These are phyloP conservation scores for Neurospora sp. DNA, from an alignment of 2,329 filamentous ascomycete genomes.

Conservation along the genomic window DNA sequence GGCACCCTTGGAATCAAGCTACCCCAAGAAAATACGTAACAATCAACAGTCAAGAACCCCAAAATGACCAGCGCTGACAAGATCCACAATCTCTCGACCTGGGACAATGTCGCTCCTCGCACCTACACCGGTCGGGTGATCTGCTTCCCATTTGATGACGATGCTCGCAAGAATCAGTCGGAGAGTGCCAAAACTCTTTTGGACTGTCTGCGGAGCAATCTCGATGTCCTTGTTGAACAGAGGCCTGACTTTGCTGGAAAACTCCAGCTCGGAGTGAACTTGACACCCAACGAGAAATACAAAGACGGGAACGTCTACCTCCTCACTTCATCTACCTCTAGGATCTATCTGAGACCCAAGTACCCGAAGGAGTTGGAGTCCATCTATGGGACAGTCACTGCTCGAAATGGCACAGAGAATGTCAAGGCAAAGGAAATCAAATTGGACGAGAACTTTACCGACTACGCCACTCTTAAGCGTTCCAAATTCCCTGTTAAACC, in stretches of 20 bases:
- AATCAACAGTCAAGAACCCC: not conserved
- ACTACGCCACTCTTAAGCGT: conserved; percentile 19
- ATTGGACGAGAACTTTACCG: not conserved
- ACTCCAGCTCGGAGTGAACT: conserved; percentile 14
- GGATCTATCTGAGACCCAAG: not conserved
- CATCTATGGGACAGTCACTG: conserved; percentile 12
- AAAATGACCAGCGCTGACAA: not conserved
- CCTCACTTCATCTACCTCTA: not conserved
- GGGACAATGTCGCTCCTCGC: conserved; percentile 1
- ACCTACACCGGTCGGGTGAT: conserved; percentile 2
- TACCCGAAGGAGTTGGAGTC: conserved; percentile 9
- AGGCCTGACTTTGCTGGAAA: conserved; percentile 22
- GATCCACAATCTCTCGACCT: not conserved
- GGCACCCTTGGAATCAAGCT: not conserved
- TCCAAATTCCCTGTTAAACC: conserved; percentile 22
- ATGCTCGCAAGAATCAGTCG: conserved; percentile 11
- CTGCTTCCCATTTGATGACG: conserved; percentile 17
- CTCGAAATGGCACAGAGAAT: not conserved
- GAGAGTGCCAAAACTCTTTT: not conserved
- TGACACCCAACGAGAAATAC: conserved; percentile 9
- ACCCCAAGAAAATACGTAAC: not conserved
- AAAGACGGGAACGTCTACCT: not conserved
- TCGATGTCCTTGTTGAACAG: conserved; percentile 12
- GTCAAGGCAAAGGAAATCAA: conserved; percentile 11
- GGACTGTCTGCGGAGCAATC: not conserved